Evolutionary conservation across 2,329 filamentous ascomycete species (phyloP).

Genomic region (Fusarium abutilonis): DNA sequence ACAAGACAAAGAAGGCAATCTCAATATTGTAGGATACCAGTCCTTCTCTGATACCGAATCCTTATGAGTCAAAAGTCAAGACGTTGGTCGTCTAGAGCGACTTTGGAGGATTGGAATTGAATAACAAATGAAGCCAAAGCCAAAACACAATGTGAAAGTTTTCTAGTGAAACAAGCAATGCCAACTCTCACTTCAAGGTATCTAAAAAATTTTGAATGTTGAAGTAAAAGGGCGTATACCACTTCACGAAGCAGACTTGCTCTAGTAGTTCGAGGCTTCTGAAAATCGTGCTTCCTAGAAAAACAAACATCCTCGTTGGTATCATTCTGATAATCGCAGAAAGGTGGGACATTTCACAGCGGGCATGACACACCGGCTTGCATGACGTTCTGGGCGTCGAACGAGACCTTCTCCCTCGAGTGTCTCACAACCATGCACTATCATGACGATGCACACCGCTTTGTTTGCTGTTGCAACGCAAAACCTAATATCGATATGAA

Average conservation of each 20-base stretch:
- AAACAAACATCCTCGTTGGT: background rate
- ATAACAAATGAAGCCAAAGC: background rate
- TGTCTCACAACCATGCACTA: constrained; percentile 29
- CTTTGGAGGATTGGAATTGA: background rate
- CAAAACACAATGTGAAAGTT: background rate
- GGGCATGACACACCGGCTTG: constrained; percentile 5
- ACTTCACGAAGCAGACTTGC: background rate
- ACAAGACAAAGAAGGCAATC: background rate
- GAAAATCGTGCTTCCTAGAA: background rate
- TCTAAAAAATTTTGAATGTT: background rate
- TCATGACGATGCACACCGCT: constrained; percentile 26
- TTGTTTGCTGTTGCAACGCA: background rate
- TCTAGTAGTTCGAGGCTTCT: background rate
- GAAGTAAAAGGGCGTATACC: background rate
- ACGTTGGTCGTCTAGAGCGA: background rate
- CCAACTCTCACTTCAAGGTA: background rate
- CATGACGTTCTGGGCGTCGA: constrained; percentile 19
- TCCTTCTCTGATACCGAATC: background rate
- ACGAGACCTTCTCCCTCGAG: constrained; percentile 23
- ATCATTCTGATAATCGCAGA: background rate
- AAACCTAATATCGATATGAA: background rate
- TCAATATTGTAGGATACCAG: background rate
- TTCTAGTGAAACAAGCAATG: background rate
- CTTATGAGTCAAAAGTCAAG: background rate
- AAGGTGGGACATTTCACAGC: constrained; percentile 9